A percentile compares a stretch with the other conserved stretches of the same genome.
Conservation (phyloP, 176 grass and related monocot species). For the Chrysopogon serrulatus region DNA sequence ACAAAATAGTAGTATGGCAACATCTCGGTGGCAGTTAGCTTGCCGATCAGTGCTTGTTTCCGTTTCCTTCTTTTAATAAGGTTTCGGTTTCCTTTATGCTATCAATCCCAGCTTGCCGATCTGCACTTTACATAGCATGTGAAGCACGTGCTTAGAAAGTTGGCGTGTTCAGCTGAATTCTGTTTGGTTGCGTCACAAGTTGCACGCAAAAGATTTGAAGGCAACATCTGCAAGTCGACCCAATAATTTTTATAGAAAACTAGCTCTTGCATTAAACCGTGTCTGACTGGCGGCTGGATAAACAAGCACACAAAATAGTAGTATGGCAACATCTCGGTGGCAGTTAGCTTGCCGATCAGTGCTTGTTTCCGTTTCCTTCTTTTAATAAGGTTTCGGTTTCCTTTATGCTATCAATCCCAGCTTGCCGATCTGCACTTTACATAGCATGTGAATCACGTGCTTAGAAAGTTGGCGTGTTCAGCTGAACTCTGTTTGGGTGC, state of each 20-base stretch:
- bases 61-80: not conserved
- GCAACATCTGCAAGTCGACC: not conserved
- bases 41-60: not conserved
- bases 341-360: not conserved
- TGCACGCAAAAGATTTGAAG: conserved; percentile 13
- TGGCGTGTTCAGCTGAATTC: too few relatives aligned
- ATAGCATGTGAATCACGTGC: not conserved
- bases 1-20: not conserved
- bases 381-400: too few relatives aligned
- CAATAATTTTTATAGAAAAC: not conserved
- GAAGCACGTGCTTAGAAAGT: not conserved
- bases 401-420: not conserved
- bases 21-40: not conserved
- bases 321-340: too few relatives aligned
- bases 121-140: not conserved
- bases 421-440: not conserved
- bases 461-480: too few relatives aligned
- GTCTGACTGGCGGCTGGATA: too few relatives aligned
- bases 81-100: not conserved
- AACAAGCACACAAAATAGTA: not conserved
- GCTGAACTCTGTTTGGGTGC: too few relatives aligned
- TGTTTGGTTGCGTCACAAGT: too few relatives aligned
- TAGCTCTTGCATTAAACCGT: too few relatives aligned
- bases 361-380: not conserved
- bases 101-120: not conserved